Evolutionary conservation across 352 stramenopile genomes (phyloP).

Genomic region (Phytopythium montanum): DNA sequence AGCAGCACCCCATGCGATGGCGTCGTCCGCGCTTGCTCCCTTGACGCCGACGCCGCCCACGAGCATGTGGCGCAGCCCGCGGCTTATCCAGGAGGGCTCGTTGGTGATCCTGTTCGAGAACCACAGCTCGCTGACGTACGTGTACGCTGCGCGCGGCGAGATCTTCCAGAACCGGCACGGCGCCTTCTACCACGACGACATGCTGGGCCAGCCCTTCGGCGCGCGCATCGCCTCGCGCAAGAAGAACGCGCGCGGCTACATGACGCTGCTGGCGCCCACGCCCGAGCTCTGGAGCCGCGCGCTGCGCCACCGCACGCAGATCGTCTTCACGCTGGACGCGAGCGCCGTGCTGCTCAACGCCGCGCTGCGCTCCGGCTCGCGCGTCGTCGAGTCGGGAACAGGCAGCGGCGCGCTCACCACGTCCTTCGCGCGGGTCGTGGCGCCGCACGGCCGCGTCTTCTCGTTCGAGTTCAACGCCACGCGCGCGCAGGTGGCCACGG

Average conservation of each 20-base stretch:
- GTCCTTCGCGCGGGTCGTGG: conserved; percentile 89
- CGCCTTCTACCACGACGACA: conserved; percentile 97
- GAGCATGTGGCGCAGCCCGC: conserved; percentile 57
- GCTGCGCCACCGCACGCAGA: conserved; percentile 94
- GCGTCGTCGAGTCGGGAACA: conserved; percentile 91
- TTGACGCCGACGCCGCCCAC: not conserved
- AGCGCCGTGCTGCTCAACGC: conserved; percentile 91
- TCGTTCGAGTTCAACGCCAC: conserved; percentile 98
- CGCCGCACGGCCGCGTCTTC: conserved; percentile 90
- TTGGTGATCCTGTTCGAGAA: conserved; percentile 98
- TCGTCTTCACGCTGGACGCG: conserved; percentile 96
- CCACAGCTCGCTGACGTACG: conserved; percentile 94
- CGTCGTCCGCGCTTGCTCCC: not conserved
- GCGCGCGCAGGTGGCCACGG: conserved; percentile 86
- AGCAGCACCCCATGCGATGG: conserved; percentile 7
- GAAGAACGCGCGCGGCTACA: conserved; percentile 78
- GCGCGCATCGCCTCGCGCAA: conserved; percentile 67
- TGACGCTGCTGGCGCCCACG: conserved; percentile 94
- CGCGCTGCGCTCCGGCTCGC: conserved; percentile 87
- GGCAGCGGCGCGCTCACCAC: conserved; percentile 93
- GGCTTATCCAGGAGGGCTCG: conserved; percentile 66
- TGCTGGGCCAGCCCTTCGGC: conserved; percentile 88
- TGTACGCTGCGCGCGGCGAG: conserved; percentile 88
- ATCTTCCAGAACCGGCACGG: conserved; percentile 97
- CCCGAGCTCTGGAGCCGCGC: conserved; percentile 96